A percentile compares a stretch with the other conserved stretches of the same genome.
phyloP scores from a whole-genome alignment of 805 yeast genomes.

The Pichia nanzhaoensis region DNA sequence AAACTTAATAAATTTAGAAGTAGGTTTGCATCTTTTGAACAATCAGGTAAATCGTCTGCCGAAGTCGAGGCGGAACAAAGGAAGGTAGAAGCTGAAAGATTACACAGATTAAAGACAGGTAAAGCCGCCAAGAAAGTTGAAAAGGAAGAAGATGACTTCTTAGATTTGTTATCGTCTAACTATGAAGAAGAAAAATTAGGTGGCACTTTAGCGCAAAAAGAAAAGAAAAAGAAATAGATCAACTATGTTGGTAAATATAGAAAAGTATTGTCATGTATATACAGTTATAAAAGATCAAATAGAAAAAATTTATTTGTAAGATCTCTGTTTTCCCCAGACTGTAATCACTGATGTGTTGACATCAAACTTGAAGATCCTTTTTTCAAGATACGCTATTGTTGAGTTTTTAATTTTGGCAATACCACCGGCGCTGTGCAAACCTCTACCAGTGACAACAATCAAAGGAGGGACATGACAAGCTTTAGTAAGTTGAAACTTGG shows the following conservation, averaged over 20 bases:
- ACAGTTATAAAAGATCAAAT: neutral
- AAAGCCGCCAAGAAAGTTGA: constrained; percentile 21
- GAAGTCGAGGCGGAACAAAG: constrained; percentile 22
- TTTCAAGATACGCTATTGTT: constrained; percentile 35
- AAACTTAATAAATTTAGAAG: constrained; percentile 68
- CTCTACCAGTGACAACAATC: constrained; percentile 58
- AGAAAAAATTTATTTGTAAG: neutral
- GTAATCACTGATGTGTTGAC: constrained; percentile 41
- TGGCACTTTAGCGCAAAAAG: constrained; percentile 30
- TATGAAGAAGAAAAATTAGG: constrained; percentile 32
- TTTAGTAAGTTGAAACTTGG: constrained; percentile 29
- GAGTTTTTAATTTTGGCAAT: constrained; percentile 39
- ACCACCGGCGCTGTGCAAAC: constrained; percentile 60
- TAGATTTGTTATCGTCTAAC: constrained; percentile 50
- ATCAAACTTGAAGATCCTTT: constrained; percentile 35
- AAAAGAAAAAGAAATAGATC: constrained; percentile 22
- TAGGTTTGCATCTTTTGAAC: constrained; percentile 49
- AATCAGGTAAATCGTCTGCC: constrained; percentile 28
- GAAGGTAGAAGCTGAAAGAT: constrained; percentile 26
- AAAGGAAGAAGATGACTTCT: constrained; percentile 33
- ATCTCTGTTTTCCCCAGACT: constrained; percentile 35
- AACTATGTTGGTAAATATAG: neutral
- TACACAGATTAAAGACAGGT: constrained; percentile 26
- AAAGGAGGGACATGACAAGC: constrained; percentile 40
- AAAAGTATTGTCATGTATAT: constrained; percentile 6